Conservation (phyloP, 2,329 filamentous ascomycete genomes). For the Daldinia sp. region DNA sequence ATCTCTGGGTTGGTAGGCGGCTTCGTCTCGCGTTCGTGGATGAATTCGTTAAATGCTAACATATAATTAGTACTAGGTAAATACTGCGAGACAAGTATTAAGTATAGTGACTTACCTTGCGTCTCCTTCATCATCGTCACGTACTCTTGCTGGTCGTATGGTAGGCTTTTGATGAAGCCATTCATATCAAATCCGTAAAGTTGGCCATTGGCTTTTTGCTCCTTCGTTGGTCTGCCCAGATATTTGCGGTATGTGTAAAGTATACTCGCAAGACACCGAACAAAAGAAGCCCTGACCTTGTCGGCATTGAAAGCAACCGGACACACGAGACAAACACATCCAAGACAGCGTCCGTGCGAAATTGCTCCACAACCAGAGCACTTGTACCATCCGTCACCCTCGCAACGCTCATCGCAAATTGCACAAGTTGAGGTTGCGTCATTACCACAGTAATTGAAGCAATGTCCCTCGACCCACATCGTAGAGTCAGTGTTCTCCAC, state of each 20-base stretch:
- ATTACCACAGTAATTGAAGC: constrained; percentile 73
- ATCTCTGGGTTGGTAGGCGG: constrained; percentile 72
- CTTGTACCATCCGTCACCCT: constrained; percentile 78
- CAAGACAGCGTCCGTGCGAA: constrained; percentile 71
- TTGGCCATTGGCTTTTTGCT: constrained; percentile 71
- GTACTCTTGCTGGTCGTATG: constrained; percentile 75
- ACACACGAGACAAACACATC: constrained; percentile 73
- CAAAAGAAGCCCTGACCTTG: constrained; percentile 72
- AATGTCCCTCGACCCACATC: constrained; percentile 88
- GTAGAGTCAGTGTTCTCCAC: constrained; percentile 82
- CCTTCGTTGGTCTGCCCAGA: constrained; percentile 68
- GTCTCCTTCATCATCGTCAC: constrained; percentile 73
- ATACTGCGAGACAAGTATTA: constrained; percentile 1
- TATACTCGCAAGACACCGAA: constrained; percentile 73
- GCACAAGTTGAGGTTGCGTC: constrained; percentile 74
- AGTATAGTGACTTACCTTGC: constrained; percentile 63
- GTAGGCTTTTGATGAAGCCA: constrained; percentile 73
- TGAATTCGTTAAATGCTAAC: constrained; percentile 82
- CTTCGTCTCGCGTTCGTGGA: constrained; percentile 80
- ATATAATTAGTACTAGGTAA: constrained; percentile 46
- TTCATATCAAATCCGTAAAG: constrained; percentile 74
- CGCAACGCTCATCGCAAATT: constrained; percentile 80
- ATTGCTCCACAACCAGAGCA: constrained; percentile 74
- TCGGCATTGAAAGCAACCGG: constrained; percentile 72
- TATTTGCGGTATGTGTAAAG: constrained; percentile 76